These are phyloP conservation scores for Pyrenophora seminiperda DNA, from an alignment of 2,329 filamentous ascomycete genomes.

Conservation along the genomic window DNA sequence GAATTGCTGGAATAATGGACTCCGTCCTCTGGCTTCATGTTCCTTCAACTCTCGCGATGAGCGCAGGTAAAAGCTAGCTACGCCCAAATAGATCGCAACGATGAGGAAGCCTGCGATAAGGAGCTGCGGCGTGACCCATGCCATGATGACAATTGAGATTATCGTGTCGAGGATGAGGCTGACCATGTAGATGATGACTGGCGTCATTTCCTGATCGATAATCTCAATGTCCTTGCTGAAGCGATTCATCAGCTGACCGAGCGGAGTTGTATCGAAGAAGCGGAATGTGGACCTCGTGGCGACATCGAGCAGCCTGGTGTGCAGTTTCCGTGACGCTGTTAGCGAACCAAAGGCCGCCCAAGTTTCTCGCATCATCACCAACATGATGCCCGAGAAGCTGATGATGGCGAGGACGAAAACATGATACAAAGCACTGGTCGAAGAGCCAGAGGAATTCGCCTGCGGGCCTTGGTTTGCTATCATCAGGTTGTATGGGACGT, in stretches of 20 bases:
- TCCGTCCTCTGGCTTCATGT: background rate
- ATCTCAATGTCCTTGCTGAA: conserved; percentile 3
- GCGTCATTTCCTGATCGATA: background rate
- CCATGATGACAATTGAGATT: background rate
- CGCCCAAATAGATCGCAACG: background rate
- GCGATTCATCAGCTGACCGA: background rate
- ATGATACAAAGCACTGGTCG: background rate
- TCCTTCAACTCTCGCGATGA: background rate
- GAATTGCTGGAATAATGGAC: conserved; percentile 2
- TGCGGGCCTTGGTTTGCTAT: background rate
- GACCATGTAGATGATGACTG: background rate
- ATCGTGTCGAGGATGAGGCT: background rate
- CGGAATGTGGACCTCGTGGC: background rate
- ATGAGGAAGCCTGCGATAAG: background rate
- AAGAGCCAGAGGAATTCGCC: background rate
- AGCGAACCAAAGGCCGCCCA: conserved; percentile 1
- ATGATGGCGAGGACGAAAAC: background rate
- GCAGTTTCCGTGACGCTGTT: conserved; percentile 1
- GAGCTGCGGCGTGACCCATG: background rate
- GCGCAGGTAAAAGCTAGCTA: background rate
- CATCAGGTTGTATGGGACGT: background rate
- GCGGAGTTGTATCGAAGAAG: background rate
- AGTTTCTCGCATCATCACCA: conserved; percentile 1
- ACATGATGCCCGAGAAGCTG: background rate
- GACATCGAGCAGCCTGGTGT: background rate